Evolutionary conservation across 2,329 filamentous ascomycete genomes (phyloP).

Genomic region (Apiospora malaysiana): DNA sequence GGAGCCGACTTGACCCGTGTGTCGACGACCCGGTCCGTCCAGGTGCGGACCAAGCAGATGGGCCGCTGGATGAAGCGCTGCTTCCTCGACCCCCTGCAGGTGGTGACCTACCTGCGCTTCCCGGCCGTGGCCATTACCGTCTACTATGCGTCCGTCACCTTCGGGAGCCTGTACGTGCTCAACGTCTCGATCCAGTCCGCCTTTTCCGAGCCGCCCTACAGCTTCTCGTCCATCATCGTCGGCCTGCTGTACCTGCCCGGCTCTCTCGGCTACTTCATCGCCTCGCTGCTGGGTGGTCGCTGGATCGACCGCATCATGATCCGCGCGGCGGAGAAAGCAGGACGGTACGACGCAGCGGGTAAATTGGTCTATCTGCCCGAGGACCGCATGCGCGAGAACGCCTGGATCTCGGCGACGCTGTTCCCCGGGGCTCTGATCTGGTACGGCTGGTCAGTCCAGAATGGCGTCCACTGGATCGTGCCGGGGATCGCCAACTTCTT

Average conservation of each 20-base stretch:
- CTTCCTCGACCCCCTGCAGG: constrained; percentile 74
- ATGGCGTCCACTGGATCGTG: constrained; percentile 69
- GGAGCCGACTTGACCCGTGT: constrained; percentile 51
- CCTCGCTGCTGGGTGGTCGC: constrained; percentile 71
- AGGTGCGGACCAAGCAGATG: constrained; percentile 59
- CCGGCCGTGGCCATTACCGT: constrained; percentile 77
- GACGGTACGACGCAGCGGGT: constrained; percentile 70
- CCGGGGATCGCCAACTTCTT: constrained; percentile 71
- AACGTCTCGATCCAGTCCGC: constrained; percentile 78
- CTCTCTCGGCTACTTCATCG: constrained; percentile 73
- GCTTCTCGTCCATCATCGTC: constrained; percentile 70
- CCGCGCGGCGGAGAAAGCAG: constrained; percentile 73
- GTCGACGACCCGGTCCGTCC: constrained; percentile 67
- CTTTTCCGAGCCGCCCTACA: constrained; percentile 71
- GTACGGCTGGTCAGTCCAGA: constrained; percentile 77
- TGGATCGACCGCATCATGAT: constrained; percentile 87
- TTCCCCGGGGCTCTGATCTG: constrained; percentile 75
- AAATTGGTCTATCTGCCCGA: constrained; percentile 74
- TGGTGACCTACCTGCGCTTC: constrained; percentile 75
- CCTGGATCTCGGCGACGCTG: constrained; percentile 73
- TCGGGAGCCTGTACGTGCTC: constrained; percentile 75
- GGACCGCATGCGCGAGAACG: constrained; percentile 83
- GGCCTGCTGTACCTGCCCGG: constrained; percentile 80
- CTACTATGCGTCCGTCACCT: constrained; percentile 75
- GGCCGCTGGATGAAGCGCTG: constrained; percentile 61